Base-by-base conservation (phyloP, 805 yeast species). In the Yarrowia yakushimensis region DNA sequence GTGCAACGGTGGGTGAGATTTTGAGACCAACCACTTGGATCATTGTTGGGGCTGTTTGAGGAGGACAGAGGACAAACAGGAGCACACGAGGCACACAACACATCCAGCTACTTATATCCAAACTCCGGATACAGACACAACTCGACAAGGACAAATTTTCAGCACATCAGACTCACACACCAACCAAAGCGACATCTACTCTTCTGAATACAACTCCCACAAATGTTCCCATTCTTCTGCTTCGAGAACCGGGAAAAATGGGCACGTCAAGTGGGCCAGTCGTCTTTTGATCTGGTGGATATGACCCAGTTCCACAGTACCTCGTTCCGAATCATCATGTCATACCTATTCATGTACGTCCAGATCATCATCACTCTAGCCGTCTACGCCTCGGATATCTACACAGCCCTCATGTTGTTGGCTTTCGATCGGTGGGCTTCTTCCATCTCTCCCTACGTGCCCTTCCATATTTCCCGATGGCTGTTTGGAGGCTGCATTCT, bases 401-500 rank as follows among this genome's bases (percentile, higher is more conserved):
- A 88, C 75, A 89, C 96, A 0, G 84, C 93, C 72, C 74, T 90
- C 63, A 84, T 82, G 67, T 80, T 90, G 42, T 76, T 90, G 67
- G 94, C 87, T 1, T 85, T 86, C 71, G 82, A 87, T 69, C 77
- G 82, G 48, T 87, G 93, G 93, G 79, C 85, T 3, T 78, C 83
- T 4, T 73, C 78, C 60, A 73, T 79, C 30, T 69, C 76, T 61
- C 85, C 86, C 4, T 76, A 71, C 65, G 71, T 82, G 3, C 76
- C 85, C 0, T 78, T 81, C 64, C 81, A 68, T 70, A 83, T 80
- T 63, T 81, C 78, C 64, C 82, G 76, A 69, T 87, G 93, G 93
- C 74, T 87, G n/a, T 87, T 87, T 70, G 83, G 87, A 18, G 89
- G 86, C 3, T 90, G 97, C 72, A 90, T 90, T 64, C 79, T 90